Percentiles rank a stretch among this genome's conserved stretches.
These are phyloP conservation scores for Paxillus ammoniavirescens DNA, from an alignment of 768 basidiomycete genomes.

Conservation along the genomic window DNA sequence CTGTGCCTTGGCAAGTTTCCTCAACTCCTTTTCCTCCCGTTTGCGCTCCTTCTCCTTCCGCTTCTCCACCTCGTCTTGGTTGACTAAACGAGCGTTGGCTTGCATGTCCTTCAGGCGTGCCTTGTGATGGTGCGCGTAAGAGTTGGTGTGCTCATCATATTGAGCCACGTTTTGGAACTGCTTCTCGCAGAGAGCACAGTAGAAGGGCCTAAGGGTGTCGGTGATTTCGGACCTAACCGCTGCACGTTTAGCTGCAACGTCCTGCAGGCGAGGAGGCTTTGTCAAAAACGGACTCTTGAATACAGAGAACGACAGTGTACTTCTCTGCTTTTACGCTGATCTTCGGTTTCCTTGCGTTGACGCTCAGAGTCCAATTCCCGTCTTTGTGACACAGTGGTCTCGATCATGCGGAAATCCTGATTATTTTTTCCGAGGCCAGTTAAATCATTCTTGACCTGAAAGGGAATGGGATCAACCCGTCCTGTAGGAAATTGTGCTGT, in stretches of 20 bases:
- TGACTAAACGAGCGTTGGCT: constrained; percentile 63
- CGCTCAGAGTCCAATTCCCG: constrained; percentile 80
- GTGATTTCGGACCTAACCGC: constrained; percentile 70
- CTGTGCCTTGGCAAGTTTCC: constrained; percentile 79
- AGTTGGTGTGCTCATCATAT: constrained; percentile 88
- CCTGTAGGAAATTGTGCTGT: constrained; percentile 40
- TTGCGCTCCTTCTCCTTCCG: constrained; percentile 85
- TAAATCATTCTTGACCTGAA: constrained; percentile 72
- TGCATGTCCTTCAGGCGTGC: constrained; percentile 82
- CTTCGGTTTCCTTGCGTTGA: constrained; percentile 75
- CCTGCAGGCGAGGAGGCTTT: constrained; percentile 37
- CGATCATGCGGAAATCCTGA: constrained; percentile 82
- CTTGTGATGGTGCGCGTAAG: constrained; percentile 86
- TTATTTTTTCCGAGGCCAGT: constrained; percentile 78
- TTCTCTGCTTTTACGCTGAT: constrained; percentile 72
- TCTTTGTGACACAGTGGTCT: constrained; percentile 80
- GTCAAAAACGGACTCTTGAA: constrained; percentile 8
- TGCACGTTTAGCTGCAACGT: constrained; percentile 58
- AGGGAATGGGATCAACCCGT: constrained; percentile 81
- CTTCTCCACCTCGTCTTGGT: constrained; percentile 65
- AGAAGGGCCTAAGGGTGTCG: constrained; percentile 68
- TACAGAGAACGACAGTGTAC: constrained; percentile 32
- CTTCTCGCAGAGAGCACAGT: constrained; percentile 82
- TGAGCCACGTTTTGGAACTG: constrained; percentile 85
- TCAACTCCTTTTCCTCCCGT: constrained; percentile 80